Conservation (phyloP, 768 basidiomycete species). For the Pleurotus tuoliensis region DNA sequence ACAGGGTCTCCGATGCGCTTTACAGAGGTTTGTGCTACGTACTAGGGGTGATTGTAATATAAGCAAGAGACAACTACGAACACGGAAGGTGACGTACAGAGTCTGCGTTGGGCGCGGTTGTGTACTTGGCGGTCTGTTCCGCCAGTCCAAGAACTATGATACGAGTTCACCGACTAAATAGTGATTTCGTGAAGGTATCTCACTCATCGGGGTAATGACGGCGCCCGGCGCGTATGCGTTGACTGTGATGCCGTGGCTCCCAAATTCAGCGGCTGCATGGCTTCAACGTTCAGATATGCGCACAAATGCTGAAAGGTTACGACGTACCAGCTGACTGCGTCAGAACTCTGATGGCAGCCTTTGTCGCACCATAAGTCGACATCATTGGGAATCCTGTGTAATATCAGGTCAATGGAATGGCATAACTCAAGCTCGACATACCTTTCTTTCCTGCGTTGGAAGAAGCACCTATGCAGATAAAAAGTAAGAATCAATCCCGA, state of each 20-base stretch:
- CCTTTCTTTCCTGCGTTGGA: slow-evolving; percentile 1
- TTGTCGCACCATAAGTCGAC: slow-evolving; percentile 11
- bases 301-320: not conserved
- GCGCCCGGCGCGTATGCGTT: too few relatives aligned
- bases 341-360: slow-evolving; percentile 8
- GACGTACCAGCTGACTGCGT: slow-evolving; percentile 10
- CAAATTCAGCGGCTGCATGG: too few relatives aligned
- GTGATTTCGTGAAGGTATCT: too few relatives aligned
- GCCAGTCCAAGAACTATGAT: not conserved
- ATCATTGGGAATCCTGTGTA: not conserved
- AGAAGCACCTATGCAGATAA: slow-evolving; percentile 8
- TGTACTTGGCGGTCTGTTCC: not conserved
- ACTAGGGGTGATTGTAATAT: slow-evolving; percentile 3
- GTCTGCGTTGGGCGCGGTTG: not conserved
- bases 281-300: too few relatives aligned
- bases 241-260: too few relatives aligned
- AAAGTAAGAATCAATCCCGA: too few relatives aligned
- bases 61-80: not conserved
- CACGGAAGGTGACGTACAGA: not conserved
- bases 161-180: not conserved
- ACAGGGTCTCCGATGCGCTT: slow-evolving; percentile 15
- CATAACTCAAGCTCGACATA: too few relatives aligned
- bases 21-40: slow-evolving; percentile 6
- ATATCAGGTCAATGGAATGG: too few relatives aligned
- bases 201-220: too few relatives aligned